Base-by-base conservation (phyloP, 1,284 basidiomycete species). In the Melampsora larici-populina region DNA sequence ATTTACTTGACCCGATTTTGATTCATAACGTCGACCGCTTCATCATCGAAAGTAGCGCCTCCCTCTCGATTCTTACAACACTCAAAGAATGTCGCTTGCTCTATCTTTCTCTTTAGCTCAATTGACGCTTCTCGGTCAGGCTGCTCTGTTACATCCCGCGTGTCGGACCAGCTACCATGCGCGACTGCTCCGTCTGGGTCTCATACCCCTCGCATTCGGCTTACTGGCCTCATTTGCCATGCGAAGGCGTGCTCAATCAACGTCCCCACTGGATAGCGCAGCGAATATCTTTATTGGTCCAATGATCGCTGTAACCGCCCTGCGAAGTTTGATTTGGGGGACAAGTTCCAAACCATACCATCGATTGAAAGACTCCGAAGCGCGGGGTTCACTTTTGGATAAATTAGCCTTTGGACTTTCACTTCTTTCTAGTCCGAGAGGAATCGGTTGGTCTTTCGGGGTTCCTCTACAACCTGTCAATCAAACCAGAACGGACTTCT, bases 361-460 rank as follows among this genome's bases (percentile, higher is more conserved):
- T 58, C n/a, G 29, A 58, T 58, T n/a, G 55, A 29, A n/a, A 58
- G 55, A 58, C 55, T 29, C 55, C 11, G 29, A 24, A 24, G n/a
- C 55, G 15, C n/a, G 8, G 9, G 55, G 55, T 58, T 58, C 55
- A 24, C 2, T 58, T 24, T 24, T 58, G 8, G 55, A 58, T 15
- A n/a, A 29, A n/a, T 17, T 58, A n/a, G n/a, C 55, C 18, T 58
- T 58, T n/a, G 55, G n/a, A 24, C 8, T 58, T 29, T 58, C 55
- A 15, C 55, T 58, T 58, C 55, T 24, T 29, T 24, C n/a, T n/a
- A 58, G 55, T 58, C 55, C 55, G n/a, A n/a, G 55, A 24, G 55
- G 55, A 29, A 58, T 58, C n/a, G 55, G 55, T 24, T 58, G 55
- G 55, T 58, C 55, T 58, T 58, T 58, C 55, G 55, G 55, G n/a